Conservation (phyloP, 331 rosid species). For the Cydonia oblonga region DNA sequence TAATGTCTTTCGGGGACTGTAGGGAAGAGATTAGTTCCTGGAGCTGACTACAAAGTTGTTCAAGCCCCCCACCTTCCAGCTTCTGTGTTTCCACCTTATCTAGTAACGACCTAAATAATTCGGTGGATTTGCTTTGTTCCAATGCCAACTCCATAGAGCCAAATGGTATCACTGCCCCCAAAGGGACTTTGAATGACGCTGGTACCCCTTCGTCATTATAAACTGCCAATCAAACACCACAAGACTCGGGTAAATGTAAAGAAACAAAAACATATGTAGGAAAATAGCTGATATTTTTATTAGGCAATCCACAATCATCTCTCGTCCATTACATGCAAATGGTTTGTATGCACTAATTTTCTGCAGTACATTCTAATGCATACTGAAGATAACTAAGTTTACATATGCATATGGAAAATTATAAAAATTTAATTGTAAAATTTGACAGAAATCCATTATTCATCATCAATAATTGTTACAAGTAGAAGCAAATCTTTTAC, state of each 20-base stretch:
- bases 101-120: conserved; percentile 50
- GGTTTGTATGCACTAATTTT: background rate
- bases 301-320: conserved; percentile 5
- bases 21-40: conserved; percentile 71
- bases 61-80: conserved; percentile 66
- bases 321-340: background rate
- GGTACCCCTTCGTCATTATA: conserved; percentile 71
- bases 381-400: background rate
- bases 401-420: background rate
- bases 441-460: background rate
- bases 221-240: conserved; percentile 39
- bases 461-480: background rate
- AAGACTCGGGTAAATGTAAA: conserved; percentile 4
- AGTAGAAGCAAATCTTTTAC: background rate
- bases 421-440: too few species aligned
- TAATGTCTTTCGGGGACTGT: conserved; percentile 40
- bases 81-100: conserved; percentile 58
- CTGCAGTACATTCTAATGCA: background rate
- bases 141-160: conserved; percentile 85
- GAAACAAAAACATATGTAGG: background rate
- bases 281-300: background rate
- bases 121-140: conserved; percentile 34
- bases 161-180: conserved; percentile 86
- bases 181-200: conserved; percentile 76
- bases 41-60: conserved; percentile 49